phyloP scores from a whole-genome alignment of 192 early-diverging fungal genomes.

The Backusella circina region DNA sequence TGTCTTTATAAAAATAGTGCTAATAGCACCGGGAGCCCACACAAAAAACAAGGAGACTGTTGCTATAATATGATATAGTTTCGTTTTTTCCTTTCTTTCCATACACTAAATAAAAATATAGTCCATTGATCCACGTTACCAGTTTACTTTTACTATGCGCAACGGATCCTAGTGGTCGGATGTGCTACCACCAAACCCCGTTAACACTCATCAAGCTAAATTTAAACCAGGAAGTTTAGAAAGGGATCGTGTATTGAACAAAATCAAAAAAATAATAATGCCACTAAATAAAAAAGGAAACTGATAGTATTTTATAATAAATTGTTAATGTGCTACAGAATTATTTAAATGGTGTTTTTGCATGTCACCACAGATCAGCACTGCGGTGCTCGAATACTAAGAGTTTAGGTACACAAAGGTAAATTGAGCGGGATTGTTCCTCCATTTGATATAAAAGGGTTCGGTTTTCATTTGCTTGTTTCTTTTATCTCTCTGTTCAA shows the following conservation, averaged over 20 bases:
- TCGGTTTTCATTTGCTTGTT: neutral
- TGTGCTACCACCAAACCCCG: neutral
- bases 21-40: neutral
- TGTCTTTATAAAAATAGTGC: neutral
- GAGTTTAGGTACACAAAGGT: neutral
- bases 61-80: neutral
- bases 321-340: slow-evolving; percentile 8
- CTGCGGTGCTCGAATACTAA: neutral
- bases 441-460: neutral
- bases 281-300: slow-evolving; percentile 11
- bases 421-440: neutral
- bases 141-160: neutral
- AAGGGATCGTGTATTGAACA: neutral
- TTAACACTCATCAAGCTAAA: neutral
- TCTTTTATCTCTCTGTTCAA: neutral
- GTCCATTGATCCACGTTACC: neutral
- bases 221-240: neutral
- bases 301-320: neutral
- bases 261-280: neutral
- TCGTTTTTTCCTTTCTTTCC: neutral
- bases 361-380: neutral
- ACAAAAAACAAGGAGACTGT: neutral
- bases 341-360: neutral
- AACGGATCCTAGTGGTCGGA: neutral
- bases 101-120: neutral